Percentiles rank a stretch among this genome's conserved stretches.
Evolutionary conservation across 164 flowering plant genomes (phyloP).

Genomic region (Vitis riparia): DNA sequence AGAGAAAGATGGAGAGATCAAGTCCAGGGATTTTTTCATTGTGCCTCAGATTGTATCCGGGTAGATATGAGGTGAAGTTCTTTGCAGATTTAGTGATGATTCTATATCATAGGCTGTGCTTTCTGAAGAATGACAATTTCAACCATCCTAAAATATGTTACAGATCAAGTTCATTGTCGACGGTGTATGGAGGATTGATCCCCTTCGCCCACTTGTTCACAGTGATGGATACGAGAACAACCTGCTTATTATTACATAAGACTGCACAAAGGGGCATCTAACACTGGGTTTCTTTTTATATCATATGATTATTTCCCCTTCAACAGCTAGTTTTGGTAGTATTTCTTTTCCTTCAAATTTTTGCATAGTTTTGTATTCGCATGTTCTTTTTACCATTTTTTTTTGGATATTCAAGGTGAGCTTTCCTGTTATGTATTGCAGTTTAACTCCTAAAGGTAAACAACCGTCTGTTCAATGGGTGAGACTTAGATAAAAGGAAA

Average conservation of each 20-base stretch:
- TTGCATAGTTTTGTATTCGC: too few species aligned
- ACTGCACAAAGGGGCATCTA: not conserved
- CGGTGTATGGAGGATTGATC: slow-evolving; percentile 85
- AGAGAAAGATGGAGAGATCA: slow-evolving; percentile 87
- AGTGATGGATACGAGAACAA: slow-evolving; percentile 71
- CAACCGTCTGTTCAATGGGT: too few species aligned
- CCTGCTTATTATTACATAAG: slow-evolving; percentile 55
- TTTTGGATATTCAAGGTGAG: too few species aligned
- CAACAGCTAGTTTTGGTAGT: too few species aligned
- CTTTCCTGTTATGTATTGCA: too few species aligned
- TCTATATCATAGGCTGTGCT: not conserved
- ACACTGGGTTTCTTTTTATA: too few species aligned
- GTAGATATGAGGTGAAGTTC: slow-evolving; percentile 71
- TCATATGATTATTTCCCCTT: too few species aligned
- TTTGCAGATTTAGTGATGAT: not conserved
- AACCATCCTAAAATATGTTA: not conserved
- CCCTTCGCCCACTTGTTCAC: slow-evolving; percentile 66
- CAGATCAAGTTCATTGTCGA: slow-evolving; percentile 96
- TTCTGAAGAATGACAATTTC: not conserved
- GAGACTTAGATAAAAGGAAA: too few species aligned
- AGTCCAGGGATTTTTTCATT: slow-evolving; percentile 64
- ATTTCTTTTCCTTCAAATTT: too few species aligned
- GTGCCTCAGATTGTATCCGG: slow-evolving; percentile 75
- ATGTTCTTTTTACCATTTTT: too few species aligned
- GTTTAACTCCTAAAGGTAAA: too few species aligned